Base-by-base conservation (phyloP, 1,284 basidiomycete species). In the Tylopilus sp. region DNA sequence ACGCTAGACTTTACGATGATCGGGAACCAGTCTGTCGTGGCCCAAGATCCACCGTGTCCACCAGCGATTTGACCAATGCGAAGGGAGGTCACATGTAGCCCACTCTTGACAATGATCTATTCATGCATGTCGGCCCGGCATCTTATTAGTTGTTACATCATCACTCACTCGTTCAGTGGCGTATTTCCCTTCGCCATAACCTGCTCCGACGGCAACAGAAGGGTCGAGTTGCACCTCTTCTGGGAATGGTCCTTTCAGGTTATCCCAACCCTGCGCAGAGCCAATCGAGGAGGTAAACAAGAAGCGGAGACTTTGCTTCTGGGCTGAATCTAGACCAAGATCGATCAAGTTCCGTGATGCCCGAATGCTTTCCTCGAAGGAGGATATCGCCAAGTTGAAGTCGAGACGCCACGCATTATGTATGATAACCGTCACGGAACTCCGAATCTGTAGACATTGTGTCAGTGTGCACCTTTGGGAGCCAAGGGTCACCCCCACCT, bases 131-230 rank as follows among this genome's bases (percentile, higher is more conserved):
- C 32, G n/a, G 32, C 15, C 29, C 5, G n/a, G 15, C 14, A 3
- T 17, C n/a, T n/a, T n/a, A n/a, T n/a, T n/a, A n/a, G n/a, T n/a
- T n/a, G n/a, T n/a, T n/a, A n/a, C n/a, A n/a, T 15, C 15, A 4
- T 4, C 15, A 13, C 62, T 46, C 28, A 73, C 74, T 52, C 70
- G 61, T 57, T 75, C 74, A 0, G 63, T 51, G 0, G 66, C 59
- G 19, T 75, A 75, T 54, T 74, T 75, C 17, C 57, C 52, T 29
- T 72, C 68, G 1, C 68, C 67, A 31, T 74, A 74, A 2, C 73
- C 72, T 6, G 29, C 39, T 17, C 65, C 64, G 9, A 64, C 53
- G 0, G 66, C 64, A 20, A 58, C 35, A 1, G 48, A 42, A 1
- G 63, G 43, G 9, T 69, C 64, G 1, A 54, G 37, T 8, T 66